Conservation (phyloP, 768 basidiomycete species). For the Suillus subaureus region DNA sequence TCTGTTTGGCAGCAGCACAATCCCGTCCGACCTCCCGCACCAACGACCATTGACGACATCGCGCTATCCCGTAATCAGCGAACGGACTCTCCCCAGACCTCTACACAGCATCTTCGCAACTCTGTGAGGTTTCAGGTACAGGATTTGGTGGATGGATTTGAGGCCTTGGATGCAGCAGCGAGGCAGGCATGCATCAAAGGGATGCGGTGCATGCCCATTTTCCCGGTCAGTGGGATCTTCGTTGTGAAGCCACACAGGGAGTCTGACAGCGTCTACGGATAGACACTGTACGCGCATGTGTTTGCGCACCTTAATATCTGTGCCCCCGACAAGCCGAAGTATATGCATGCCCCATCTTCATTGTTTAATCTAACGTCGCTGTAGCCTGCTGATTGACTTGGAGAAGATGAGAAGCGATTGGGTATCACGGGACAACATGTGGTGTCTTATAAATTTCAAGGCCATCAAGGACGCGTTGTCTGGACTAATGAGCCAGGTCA, state of each 20-base stretch:
- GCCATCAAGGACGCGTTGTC: slow-evolving; percentile 19
- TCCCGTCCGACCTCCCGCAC: slow-evolving; percentile 11
- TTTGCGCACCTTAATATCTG: slow-evolving; percentile 31
- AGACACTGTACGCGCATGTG: slow-evolving; percentile 27
- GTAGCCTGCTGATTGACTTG: slow-evolving; percentile 23
- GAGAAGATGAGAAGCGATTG: slow-evolving; percentile 20
- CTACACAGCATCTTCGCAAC: slow-evolving; percentile 22
- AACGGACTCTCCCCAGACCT: slow-evolving; percentile 24
- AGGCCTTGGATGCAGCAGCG: slow-evolving; percentile 14
- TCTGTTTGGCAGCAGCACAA: slow-evolving; percentile 23
- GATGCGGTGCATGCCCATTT: slow-evolving; percentile 21
- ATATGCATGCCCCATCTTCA: background rate
- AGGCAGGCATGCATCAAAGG: slow-evolving; percentile 23
- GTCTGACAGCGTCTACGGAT: slow-evolving; percentile 3
- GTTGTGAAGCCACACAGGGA: background rate
- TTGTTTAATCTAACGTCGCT: background rate
- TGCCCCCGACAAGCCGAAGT: slow-evolving; percentile 19
- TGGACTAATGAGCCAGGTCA: slow-evolving; percentile 14
- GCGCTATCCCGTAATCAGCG: slow-evolving; percentile 25
- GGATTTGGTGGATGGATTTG: slow-evolving; percentile 21
- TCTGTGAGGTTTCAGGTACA: slow-evolving; percentile 24
- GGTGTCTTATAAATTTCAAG: slow-evolving; percentile 28
- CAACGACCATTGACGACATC: slow-evolving; percentile 25
- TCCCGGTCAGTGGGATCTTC: slow-evolving; percentile 18
- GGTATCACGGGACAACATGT: slow-evolving; percentile 21